These are phyloP conservation scores for Trichoderma orchidacearum DNA, from an alignment of 495 filamentous ascomycete genomes.

Conservation along the genomic window DNA sequence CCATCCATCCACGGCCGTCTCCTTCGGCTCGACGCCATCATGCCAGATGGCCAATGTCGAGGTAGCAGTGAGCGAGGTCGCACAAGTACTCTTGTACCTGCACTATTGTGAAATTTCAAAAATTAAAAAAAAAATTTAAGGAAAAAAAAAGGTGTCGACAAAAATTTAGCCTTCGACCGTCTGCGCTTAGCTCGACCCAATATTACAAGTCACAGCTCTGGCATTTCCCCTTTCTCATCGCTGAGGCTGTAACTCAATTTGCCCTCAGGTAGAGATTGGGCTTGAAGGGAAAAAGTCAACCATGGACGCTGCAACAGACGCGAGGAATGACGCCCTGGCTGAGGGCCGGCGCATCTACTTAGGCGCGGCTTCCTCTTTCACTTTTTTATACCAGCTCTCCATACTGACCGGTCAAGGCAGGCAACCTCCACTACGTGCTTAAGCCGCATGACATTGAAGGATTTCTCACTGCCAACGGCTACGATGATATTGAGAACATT, in stretches of 20 bases:
- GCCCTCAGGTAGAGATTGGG: too few relatives aligned
- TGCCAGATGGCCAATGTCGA: too few relatives aligned
- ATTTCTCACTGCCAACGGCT: conserved; percentile 35
- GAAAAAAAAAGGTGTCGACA: neutral
- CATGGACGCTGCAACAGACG: neutral
- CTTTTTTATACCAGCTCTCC: neutral
- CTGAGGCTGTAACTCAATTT: neutral
- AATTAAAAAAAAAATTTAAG: neutral
- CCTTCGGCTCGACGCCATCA: too few relatives aligned
- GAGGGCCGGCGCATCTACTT: conserved; percentile 48
- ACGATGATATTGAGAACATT: conserved; percentile 37
- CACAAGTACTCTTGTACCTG: neutral
- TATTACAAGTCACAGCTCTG: neutral
- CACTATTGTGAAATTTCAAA: neutral
- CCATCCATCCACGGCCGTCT: too few relatives aligned
- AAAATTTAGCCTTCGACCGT: neutral
- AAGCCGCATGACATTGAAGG: conserved; percentile 46
- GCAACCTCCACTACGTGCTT: conserved; percentile 53
- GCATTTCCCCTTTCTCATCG: neutral
- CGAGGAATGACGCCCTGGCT: conserved; percentile 19
- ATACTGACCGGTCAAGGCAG: conserved; percentile 9
- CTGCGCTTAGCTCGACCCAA: neutral
- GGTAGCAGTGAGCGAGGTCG: neutral
- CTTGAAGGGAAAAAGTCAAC: neutral
- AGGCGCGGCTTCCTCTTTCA: neutral